A percentile compares a stretch with the other conserved stretches of the same genome.
Conservation (phyloP, 352 stramenopile genomes). For the Elongisporangium anandrum region DNA sequence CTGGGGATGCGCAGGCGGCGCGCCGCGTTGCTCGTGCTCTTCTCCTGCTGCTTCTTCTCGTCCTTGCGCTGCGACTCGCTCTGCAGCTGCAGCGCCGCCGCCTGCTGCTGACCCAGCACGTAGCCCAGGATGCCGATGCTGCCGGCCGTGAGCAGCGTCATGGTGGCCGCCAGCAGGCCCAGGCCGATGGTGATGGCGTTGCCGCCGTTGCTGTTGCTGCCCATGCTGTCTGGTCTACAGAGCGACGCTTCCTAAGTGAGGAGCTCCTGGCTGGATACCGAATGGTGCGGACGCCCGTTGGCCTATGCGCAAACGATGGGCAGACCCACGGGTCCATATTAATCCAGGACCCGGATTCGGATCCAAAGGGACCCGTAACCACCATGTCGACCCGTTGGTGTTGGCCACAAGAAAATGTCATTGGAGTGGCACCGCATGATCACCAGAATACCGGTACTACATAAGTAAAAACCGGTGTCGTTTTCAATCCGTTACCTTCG, state of each 20-base stretch:
- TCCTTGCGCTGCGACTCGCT: slow-evolving; percentile 9
- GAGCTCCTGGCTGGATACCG: too few species aligned
- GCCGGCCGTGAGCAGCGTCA: slow-evolving; percentile 69
- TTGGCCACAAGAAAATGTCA: too few species aligned
- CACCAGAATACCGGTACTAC: neutral
- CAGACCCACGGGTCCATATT: too few species aligned
- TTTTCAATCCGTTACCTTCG: neutral
- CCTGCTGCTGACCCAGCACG: slow-evolving; percentile 49
- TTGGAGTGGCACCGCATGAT: too few species aligned
- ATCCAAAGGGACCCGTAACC: too few species aligned
- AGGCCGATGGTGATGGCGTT: slow-evolving; percentile 58
- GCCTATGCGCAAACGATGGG: too few species aligned
- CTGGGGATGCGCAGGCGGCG: slow-evolving; percentile 62
- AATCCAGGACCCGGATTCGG: too few species aligned
- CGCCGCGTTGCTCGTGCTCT: slow-evolving; percentile 11
- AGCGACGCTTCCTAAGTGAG: too few species aligned
- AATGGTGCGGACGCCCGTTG: too few species aligned
- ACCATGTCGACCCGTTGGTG: too few species aligned
- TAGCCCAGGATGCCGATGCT: slow-evolving; percentile 70
- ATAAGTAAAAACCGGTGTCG: neutral
- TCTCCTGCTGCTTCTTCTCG: slow-evolving; percentile 5
- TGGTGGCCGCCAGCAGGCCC: slow-evolving; percentile 59
- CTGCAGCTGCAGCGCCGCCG: slow-evolving; percentile 5
- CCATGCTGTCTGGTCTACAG: slow-evolving; percentile 11
- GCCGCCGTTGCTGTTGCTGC: slow-evolving; percentile 33